phyloP scores from a whole-genome alignment of 306 rosid species.

The Coriaria nepalensis region DNA sequence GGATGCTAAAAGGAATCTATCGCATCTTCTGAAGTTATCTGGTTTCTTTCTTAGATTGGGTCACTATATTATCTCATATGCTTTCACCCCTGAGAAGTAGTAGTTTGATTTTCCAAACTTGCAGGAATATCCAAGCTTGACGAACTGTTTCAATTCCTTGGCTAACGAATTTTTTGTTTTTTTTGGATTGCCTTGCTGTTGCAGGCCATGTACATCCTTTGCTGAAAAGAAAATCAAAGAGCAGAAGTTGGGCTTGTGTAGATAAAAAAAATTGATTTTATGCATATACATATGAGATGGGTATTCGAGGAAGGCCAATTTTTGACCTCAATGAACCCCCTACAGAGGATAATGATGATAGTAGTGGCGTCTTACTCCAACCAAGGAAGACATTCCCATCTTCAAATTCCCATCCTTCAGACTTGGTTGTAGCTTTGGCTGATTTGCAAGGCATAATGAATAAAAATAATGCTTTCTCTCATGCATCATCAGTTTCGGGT shows the following conservation, averaged over 20 bases:
- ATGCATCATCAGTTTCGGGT: constrained; percentile 76
- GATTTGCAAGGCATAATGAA: constrained; percentile 47
- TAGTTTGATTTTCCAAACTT: too few relatives aligned
- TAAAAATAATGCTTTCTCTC: constrained; percentile 65
- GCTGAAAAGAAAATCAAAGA: too few relatives aligned
- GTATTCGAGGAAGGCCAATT: constrained; percentile 75
- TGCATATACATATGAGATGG: constrained; percentile 87
- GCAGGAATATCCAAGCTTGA: too few relatives aligned
- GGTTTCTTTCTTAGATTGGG: too few relatives aligned
- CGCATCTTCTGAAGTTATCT: too few relatives aligned
- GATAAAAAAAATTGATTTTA: constrained; percentile 33
- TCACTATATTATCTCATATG: too few relatives aligned
- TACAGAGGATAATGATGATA: constrained; percentile 66
- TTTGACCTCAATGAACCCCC: constrained; percentile 99
- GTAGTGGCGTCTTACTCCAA: constrained; percentile 33
- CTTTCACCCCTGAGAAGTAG: too few relatives aligned
- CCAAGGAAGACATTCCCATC: constrained; percentile 64
- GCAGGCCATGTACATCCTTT: too few relatives aligned
- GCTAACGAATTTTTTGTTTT: too few relatives aligned
- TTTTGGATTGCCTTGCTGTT: too few relatives aligned
- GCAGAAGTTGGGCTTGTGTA: constrained; percentile 14
- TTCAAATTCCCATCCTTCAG: constrained; percentile 35
- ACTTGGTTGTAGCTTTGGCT: constrained; percentile 36
- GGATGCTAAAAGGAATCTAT: too few relatives aligned
- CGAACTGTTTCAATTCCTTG: too few relatives aligned